Evolutionary conservation across 148 eudicot genomes (phyloP).

Genomic region (Cornus suecica): DNA sequence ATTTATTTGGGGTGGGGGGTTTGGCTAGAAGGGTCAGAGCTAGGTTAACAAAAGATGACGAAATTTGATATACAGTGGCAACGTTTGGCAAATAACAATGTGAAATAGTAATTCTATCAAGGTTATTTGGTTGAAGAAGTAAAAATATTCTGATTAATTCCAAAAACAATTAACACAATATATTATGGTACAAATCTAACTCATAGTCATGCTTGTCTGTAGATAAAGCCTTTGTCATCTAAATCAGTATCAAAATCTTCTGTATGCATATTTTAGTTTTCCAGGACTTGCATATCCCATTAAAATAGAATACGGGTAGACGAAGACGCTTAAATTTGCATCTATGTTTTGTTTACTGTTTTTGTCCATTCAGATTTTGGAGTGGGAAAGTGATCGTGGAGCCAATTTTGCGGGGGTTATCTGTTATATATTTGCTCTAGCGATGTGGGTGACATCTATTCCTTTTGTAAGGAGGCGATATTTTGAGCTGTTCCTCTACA

Average conservation of each 20-base stretch:
- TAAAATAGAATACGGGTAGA: neutral
- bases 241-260: too few species aligned
- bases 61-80: too few species aligned
- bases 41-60: too few species aligned
- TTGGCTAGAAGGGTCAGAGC: neutral
- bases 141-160: neutral
- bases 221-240: too few species aligned
- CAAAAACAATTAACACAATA: too few species aligned
- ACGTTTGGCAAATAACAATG: too few species aligned
- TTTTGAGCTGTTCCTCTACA: slow-evolving; percentile 69
- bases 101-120: too few species aligned
- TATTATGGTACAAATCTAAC: too few species aligned
- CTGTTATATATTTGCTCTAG: slow-evolving; percentile 45
- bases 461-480: slow-evolving; percentile 45
- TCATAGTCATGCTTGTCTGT: too few species aligned
- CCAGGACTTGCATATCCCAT: neutral
- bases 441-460: slow-evolving; percentile 74
- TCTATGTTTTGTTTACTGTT: neutral
- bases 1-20: neutral
- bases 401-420: slow-evolving; percentile 66
- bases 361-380: slow-evolving; percentile 35
- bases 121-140: too few species aligned
- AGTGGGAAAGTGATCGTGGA: slow-evolving; percentile 50
- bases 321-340: neutral
- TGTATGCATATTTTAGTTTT: too few species aligned